Evolutionary conservation across 192 early-diverging fungal genomes (phyloP).

Genomic region (Fimicolochytrium jonesii): DNA sequence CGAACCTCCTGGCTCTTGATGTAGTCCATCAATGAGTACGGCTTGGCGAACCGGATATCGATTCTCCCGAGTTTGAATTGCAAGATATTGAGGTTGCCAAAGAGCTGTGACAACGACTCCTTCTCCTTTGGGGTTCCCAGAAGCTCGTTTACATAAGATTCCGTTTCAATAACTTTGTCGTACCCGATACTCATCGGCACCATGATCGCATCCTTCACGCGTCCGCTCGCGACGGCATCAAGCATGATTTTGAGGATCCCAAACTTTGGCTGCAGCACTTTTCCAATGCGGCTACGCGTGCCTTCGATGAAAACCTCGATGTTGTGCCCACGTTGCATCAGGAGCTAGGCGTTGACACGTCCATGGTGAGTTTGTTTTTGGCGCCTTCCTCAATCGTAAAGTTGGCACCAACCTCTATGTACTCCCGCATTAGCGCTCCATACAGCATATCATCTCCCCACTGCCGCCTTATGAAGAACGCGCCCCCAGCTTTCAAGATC

Average conservation of each 20-base stretch:
- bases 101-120: constrained; percentile 66
- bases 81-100: constrained; percentile 48
- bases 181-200: constrained; percentile 82
- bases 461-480: constrained; percentile 73
- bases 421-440: constrained; percentile 66
- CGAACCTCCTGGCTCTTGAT: constrained; percentile 56
- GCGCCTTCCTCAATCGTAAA: no score
- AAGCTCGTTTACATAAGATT: constrained; percentile 72
- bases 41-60: constrained; percentile 74
- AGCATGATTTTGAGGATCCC: constrained; percentile 79
- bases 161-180: constrained; percentile 80
- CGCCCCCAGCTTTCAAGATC: constrained; percentile 61
- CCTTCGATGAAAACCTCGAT: constrained; percentile 83
- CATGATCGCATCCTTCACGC: constrained; percentile 64
- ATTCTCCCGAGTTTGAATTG: constrained; percentile 41
- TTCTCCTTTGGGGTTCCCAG: constrained; percentile 76
- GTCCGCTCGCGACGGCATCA: constrained; percentile 60
- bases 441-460: constrained; percentile 79
- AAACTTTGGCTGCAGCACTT: constrained; percentile 74
- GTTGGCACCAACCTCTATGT: constrained; percentile 64
- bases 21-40: constrained; percentile 66
- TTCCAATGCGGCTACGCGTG: constrained; percentile 75
- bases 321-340: constrained; percentile 71
- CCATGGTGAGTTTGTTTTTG: no score
- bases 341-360: constrained; percentile 34